Conservation (phyloP, 495 filamentous ascomycete genomes). For the Penicillium salamii region DNA sequence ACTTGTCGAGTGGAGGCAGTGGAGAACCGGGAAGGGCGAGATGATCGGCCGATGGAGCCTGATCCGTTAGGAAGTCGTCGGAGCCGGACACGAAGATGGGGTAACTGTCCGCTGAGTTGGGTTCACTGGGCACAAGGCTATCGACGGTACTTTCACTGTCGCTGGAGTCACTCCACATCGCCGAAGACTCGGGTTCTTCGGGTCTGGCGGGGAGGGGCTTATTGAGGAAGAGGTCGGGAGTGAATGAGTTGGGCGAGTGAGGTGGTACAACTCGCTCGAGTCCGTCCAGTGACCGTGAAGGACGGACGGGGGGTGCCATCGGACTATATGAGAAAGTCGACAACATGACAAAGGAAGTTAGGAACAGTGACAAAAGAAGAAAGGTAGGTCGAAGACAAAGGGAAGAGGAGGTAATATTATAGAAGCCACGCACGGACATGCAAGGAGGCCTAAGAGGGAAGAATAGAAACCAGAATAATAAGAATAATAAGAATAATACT, state of each 20-base stretch:
- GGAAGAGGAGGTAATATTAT: not conserved
- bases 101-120: slow-evolving; percentile 31
- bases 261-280: slow-evolving; percentile 42
- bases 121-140: slow-evolving; percentile 27
- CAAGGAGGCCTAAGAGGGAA: not conserved
- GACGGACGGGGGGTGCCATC: slow-evolving; percentile 36
- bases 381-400: not conserved
- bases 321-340: slow-evolving; percentile 20
- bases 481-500: not conserved
- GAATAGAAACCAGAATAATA: no score
- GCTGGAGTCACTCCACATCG: slow-evolving; percentile 34
- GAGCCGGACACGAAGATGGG: slow-evolving; percentile 40
- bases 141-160: slow-evolving; percentile 26
- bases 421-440: not conserved
- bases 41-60: slow-evolving; percentile 15
- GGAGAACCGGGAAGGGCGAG: slow-evolving; percentile 8
- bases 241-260: slow-evolving; percentile 4
- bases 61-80: slow-evolving; percentile 30
- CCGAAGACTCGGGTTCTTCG: slow-evolving; percentile 22
- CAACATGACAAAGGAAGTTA: slow-evolving; percentile 17
- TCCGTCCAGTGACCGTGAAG: slow-evolving; percentile 43
- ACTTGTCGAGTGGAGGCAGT: slow-evolving; percentile 4
- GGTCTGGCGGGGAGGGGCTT: slow-evolving; percentile 39
- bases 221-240: slow-evolving; percentile 31
- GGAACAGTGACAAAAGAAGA: not conserved